Percentiles rank a stretch among this genome's conserved stretches.
phyloP scores from a whole-genome alignment of 2,329 filamentous ascomycete species.

The Pseudogymnoascus sp. region DNA sequence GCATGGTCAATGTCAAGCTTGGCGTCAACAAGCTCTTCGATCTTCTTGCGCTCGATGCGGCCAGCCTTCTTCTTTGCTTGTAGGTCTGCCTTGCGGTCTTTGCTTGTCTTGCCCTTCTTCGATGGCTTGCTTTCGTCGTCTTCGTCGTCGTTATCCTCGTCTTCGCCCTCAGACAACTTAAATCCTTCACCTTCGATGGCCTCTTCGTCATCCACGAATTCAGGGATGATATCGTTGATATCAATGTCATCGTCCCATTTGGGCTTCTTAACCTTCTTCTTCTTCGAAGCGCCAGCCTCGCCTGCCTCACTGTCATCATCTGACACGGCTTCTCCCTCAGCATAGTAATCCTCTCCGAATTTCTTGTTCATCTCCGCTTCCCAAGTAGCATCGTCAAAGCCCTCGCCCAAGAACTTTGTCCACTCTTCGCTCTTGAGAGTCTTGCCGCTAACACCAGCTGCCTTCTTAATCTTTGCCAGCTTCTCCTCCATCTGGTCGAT shows the following conservation, averaged over 20 bases:
- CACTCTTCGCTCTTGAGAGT: constrained; percentile 68
- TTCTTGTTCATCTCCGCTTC: constrained; percentile 80
- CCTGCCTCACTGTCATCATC: constrained; percentile 51
- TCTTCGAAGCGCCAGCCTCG: constrained; percentile 37
- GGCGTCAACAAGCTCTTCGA: constrained; percentile 79
- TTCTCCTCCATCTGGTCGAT: constrained; percentile 85
- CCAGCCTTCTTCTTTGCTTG: constrained; percentile 58
- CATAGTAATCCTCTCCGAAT: constrained; percentile 90
- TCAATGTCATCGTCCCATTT: constrained; percentile 97
- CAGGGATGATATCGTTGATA: constrained; percentile 83
- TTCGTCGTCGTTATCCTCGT: constrained; percentile 32
- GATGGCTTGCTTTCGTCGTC: constrained; percentile 35
- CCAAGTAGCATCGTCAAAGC: constrained; percentile 86
- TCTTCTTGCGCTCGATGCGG: constrained; percentile 72
- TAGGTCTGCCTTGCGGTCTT: constrained; percentile 52
- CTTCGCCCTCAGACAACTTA: constrained; percentile 37
- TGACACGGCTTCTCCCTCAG: constrained; percentile 55
- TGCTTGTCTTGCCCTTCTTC: constrained; percentile 53
- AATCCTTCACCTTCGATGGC: constrained; percentile 39
- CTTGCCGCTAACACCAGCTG: constrained; percentile 68
- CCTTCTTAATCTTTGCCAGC: constrained; percentile 79
- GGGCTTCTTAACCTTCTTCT: constrained; percentile 66
- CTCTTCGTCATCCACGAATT: constrained; percentile 63
- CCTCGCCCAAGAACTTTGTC: constrained; percentile 74
- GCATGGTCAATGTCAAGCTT: constrained; percentile 67